A percentile compares a stretch with the other conserved stretches of the same genome.
These are phyloP conservation scores for Claviceps sp. DNA, from an alignment of 2,329 filamentous ascomycete species.

Conservation along the genomic window DNA sequence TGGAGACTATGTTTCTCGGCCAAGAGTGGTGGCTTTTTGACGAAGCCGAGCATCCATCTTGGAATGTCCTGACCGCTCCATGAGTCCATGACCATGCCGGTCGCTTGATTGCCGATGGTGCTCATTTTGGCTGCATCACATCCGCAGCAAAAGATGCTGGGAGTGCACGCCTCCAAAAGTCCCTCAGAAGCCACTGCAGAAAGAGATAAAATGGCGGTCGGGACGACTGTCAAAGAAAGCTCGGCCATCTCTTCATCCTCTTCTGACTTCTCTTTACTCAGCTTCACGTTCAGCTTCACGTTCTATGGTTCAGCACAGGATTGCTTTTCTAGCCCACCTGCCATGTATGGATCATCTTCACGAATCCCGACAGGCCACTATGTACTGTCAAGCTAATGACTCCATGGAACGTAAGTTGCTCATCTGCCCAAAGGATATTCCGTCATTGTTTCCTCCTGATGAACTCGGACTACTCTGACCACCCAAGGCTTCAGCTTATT, in stretches of 20 bases:
- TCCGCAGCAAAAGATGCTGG: not conserved
- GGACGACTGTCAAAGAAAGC: constrained; percentile 2
- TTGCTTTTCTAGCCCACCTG: constrained; percentile 6
- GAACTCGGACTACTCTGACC: not conserved
- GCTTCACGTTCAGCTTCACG: not conserved
- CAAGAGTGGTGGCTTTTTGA: not conserved
- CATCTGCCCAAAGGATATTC: not conserved
- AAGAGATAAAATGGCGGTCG: constrained; percentile 1
- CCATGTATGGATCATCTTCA: not conserved
- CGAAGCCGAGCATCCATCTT: not conserved
- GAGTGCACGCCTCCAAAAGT: not conserved
- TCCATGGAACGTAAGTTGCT: not conserved
- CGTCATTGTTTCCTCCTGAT: constrained; percentile 2
- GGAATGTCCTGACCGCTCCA: not conserved
- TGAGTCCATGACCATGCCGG: not conserved
- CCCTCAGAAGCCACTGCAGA: constrained; percentile 1
- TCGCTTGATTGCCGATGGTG: not conserved
- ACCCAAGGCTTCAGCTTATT: not conserved
- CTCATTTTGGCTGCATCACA: not conserved
- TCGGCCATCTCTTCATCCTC: constrained; percentile 1
- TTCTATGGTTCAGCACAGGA: constrained; percentile 3
- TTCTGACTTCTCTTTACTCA: not conserved
- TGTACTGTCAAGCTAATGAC: not conserved
- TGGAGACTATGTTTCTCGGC: not conserved
- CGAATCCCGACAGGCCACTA: not conserved